These are phyloP conservation scores for Metarhizium album DNA, from an alignment of 2,329 filamentous ascomycete genomes.

Conservation along the genomic window DNA sequence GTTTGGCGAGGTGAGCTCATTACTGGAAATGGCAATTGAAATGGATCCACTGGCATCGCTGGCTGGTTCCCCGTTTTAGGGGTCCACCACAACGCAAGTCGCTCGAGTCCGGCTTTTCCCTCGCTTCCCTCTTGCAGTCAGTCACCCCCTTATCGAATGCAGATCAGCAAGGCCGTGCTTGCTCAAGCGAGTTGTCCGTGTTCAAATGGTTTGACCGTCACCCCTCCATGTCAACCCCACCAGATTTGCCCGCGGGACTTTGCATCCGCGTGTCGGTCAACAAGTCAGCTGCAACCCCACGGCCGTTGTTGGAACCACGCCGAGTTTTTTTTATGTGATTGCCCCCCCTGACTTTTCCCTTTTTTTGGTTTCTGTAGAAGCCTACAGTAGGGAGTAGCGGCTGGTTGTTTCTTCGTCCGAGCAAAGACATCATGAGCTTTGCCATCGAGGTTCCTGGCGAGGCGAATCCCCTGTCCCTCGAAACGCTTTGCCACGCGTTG, in stretches of 20 bases:
- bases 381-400: background rate
- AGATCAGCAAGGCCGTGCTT: too few relatives aligned
- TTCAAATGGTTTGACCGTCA: too few relatives aligned
- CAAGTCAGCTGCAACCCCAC: background rate
- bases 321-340: background rate
- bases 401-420: background rate
- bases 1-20: background rate
- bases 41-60: background rate
- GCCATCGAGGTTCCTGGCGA: slow-evolving; percentile 73
- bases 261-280: background rate
- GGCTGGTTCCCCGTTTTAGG: background rate
- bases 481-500: slow-evolving; percentile 54
- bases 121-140: background rate
- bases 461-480: slow-evolving; percentile 56
- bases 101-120: too few relatives aligned
- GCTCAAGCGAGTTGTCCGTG: too few relatives aligned
- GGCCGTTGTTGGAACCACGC: background rate
- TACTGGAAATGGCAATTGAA: slow-evolving; percentile 4
- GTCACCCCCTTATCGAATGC: too few relatives aligned
- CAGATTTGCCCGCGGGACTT: background rate
- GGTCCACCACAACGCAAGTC: too few relatives aligned
- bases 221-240: background rate
- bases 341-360: too few relatives aligned
- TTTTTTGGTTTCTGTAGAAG: background rate
- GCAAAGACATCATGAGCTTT: slow-evolving; percentile 46